Base-by-base conservation (phyloP, 495 filamentous ascomycete genomes). In the Cryomyces minteri region DNA sequence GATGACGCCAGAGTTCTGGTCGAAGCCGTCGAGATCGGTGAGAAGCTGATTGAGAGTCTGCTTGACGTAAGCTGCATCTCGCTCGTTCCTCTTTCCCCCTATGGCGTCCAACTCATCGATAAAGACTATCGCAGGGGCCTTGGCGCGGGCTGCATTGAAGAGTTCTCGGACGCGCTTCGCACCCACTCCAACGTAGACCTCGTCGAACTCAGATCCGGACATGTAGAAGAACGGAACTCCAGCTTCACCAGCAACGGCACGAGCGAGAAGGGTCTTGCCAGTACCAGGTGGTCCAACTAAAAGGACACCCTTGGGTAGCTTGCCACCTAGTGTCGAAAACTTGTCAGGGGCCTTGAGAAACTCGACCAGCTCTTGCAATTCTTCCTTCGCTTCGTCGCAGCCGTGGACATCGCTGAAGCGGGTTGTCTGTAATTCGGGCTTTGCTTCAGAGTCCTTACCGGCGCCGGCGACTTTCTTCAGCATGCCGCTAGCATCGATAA, bases 161-260 rank as follows among this genome's bases (percentile, higher is more conserved):
- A 98, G 74, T 46, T 98, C 90, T 40, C 90, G 84, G 39, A 98
- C 90, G 57, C 90, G 84, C 68, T 96, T 96, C 41, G 90, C 90
- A 54, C 90, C 90, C 44, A 98, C 92, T 54, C 90, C 90, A 28
- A 98, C 92, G 55, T 94, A 98, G 37, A 98, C 82, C 61, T 98
- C 90, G 56, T 98, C 90, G 57, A 98, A 98, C 60, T 98, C 92
- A 46, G 82, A 88, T 30, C 90, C 90, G 52, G 92, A 96, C 88
- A 98, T 95, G 71, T 90, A 96, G 72, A 95, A 98, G 73, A 95
- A 96, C 0, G 90, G 90, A 18, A 96, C 92, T 47, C 90, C 90
- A 39, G 90, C 86, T 67, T 98, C 90, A 30, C 90, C 90, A 44
- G 90, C 90, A 43, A 98, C 90, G 8, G 90, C 90, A 51, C 92